Conservation (phyloP, 2,329 filamentous ascomycete species). For the Colletotrichum coccodes region DNA sequence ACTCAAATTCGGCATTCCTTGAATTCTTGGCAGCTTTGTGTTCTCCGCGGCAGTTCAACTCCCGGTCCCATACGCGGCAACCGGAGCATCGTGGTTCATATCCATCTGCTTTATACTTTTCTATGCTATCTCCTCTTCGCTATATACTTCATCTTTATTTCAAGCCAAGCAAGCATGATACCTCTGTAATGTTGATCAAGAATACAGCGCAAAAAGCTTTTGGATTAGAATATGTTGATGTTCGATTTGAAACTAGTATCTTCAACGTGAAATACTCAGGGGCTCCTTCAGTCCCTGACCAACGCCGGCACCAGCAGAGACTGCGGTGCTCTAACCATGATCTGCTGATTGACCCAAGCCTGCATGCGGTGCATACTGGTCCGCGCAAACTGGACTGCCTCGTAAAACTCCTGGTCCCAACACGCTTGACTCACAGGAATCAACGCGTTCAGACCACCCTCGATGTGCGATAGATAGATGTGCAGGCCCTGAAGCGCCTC, state of each 20-base stretch:
- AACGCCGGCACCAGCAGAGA: background rate
- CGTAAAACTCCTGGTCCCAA: conserved; percentile 46
- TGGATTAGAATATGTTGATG: too few relatives aligned
- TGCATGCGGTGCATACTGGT: conserved; percentile 39
- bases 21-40: background rate
- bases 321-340: conserved; percentile 45
- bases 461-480: conserved; percentile 44
- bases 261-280: too few relatives aligned
- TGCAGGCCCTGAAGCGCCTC: conserved; percentile 42
- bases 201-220: too few relatives aligned
- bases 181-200: too few relatives aligned
- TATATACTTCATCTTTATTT: too few relatives aligned
- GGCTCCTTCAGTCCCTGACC: background rate
- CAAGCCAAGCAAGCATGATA: too few relatives aligned
- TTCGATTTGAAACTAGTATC: too few relatives aligned
- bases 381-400: conserved; percentile 37
- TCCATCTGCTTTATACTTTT: too few relatives aligned
- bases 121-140: too few relatives aligned
- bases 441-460: conserved; percentile 41
- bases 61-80: background rate
- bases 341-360: conserved; percentile 44
- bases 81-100: too few relatives aligned
- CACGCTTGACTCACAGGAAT: conserved; percentile 43
- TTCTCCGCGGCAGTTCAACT: background rate
- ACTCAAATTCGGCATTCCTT: background rate